phyloP scores from a whole-genome alignment of 768 basidiomycete genomes.

The Terana coerulea region DNA sequence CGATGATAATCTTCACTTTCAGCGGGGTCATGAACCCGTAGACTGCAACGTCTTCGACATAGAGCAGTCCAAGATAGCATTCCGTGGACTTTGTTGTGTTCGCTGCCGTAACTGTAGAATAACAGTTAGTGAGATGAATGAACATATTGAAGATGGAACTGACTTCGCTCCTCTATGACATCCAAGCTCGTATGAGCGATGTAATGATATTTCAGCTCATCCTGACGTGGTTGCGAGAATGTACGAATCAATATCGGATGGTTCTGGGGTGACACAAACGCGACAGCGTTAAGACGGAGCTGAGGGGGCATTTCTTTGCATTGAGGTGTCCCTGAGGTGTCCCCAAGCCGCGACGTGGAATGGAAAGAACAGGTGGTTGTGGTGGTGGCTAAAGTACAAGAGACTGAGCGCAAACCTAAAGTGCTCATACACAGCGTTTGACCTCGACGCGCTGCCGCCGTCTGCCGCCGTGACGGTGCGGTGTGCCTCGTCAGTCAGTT shows the following conservation, averaged over 20 bases:
- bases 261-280: constrained; percentile 82
- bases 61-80: constrained; percentile 81
- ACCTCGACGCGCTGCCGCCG: too few relatives aligned
- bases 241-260: constrained; percentile 77
- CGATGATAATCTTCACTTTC: constrained; percentile 83
- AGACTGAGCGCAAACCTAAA: too few relatives aligned
- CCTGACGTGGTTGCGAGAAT: constrained; percentile 54
- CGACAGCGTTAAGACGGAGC: constrained; percentile 74
- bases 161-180: constrained; percentile 89
- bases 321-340: too few relatives aligned
- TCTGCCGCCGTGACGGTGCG: too few relatives aligned
- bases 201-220: constrained; percentile 83
- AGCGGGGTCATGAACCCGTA: constrained; percentile 90
- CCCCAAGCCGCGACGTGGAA: too few relatives aligned
- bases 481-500: too few relatives aligned
- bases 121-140: constrained; percentile 7
- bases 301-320: constrained; percentile 65
- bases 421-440: too few relatives aligned
- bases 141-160: constrained; percentile 27
- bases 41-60: constrained; percentile 89
- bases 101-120: constrained; percentile 30
- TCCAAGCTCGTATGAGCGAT: constrained; percentile 89
- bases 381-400: too few relatives aligned
- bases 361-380: too few relatives aligned
- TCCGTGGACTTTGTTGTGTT: constrained; percentile 58